Evolutionary conservation across 306 rosid genomes (phyloP), one percentile per base, ranked within the genome.

Genomic region (Malus asiatica): DNA sequence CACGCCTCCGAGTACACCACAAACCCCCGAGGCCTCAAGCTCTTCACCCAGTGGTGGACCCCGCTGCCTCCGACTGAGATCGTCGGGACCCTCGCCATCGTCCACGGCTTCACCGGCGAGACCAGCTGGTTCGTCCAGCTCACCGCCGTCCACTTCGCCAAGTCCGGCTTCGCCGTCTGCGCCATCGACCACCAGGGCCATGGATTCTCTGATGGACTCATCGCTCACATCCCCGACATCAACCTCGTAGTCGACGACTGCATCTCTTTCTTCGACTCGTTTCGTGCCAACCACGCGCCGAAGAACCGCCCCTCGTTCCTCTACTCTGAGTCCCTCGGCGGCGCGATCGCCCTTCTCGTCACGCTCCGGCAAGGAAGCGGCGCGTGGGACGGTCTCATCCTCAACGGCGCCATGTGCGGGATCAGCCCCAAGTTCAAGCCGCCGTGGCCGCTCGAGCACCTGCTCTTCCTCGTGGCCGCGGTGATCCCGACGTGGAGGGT

Each of bases 131-230:
- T 92, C 42, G n/a, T 95, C 70, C 97, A 92, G 83, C 97, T 95
- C 72, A 90, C 97, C 59, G 90, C 99, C 63, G 87, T 95, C 2
- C 35, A 87, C 84, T 88, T 95, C 81, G 81, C 97, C 70, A 85
- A 90, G 68, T 86, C 92, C 27, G 96, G 97, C 8, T 92, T 92
- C 80, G 93, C 89, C 84, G 85, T 90, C 74, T 90, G 97, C 78
- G 99, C 99, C 76, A 81, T 95, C 52, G 99, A 95, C 40, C 97
- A 95, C 83, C 97, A 95, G 51, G 99, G 99, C 64, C 99, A 95
- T 76, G 99, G 99, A 45, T 89, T 92, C 91, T 95, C 99, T 81
- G 97, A 95, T 6, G 97, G 99, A 79, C 96, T 95, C 80, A 2
- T 10, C 18, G 74, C 86, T n/a, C 97, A 95, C 77, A 89, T 95